Evolutionary conservation across 306 rosid species (phyloP).

Genomic region (Prunus mume): DNA sequence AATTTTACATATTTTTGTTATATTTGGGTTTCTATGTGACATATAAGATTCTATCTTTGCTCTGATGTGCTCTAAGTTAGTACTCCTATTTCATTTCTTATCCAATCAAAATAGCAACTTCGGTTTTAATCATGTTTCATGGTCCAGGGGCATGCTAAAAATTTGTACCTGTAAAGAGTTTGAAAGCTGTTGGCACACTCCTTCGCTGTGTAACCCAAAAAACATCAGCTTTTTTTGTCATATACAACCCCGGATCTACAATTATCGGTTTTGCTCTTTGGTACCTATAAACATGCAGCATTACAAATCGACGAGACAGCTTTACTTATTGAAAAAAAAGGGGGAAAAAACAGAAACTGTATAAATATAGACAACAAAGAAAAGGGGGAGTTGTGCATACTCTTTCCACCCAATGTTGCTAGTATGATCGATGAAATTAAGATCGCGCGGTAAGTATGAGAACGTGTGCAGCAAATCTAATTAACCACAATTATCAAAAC

Average conservation of each 20-base stretch:
- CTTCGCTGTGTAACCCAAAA: slow-evolving; percentile 92
- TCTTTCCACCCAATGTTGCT: slow-evolving; percentile 99
- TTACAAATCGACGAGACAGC: slow-evolving; percentile 15
- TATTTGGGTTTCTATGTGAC: not conserved
- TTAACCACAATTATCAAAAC: slow-evolving; percentile 37
- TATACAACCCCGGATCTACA: slow-evolving; percentile 91
- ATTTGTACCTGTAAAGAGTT: slow-evolving; percentile 81
- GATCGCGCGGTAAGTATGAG: slow-evolving; percentile 85
- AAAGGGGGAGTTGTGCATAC: slow-evolving; percentile 34
- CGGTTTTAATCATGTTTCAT: not conserved
- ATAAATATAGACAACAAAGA: not conserved
- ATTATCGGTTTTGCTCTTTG: slow-evolving; percentile 89
- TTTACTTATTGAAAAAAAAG: not conserved
- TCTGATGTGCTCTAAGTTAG: not conserved
- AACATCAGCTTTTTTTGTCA: slow-evolving; percentile 85
- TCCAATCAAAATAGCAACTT: not conserved
- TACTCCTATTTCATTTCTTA: too few relatives aligned
- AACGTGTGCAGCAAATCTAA: slow-evolving; percentile 92
- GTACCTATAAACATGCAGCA: slow-evolving; percentile 37
- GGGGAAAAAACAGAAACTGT: not conserved
- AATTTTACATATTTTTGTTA: not conserved
- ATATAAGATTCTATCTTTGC: not conserved
- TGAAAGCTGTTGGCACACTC: slow-evolving; percentile 97
- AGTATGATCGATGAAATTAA: slow-evolving; percentile 95
- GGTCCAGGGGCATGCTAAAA: not conserved